Percentiles rank a stretch among this genome's conserved stretches.
Evolutionary conservation across 192 early-diverging fungal species (phyloP).

Genomic region (Gonapodya sp.): DNA sequence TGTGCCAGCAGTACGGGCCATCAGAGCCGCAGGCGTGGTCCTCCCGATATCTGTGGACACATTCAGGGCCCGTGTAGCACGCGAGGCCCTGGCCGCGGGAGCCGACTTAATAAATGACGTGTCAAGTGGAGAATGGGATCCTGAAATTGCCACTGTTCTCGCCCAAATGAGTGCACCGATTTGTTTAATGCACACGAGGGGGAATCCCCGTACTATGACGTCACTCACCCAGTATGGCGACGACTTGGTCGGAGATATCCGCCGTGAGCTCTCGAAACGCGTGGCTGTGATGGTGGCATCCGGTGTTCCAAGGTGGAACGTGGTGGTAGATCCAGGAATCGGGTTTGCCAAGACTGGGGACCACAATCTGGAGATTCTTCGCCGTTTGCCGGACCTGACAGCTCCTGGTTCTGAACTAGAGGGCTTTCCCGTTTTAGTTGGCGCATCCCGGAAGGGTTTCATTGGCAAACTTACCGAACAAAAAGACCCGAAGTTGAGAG

Average conservation of each 20-base stretch:
- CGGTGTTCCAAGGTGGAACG: conserved; percentile 91
- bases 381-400: conserved; percentile 48
- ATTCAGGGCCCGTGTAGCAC: conserved; percentile 74
- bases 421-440: conserved; percentile 82
- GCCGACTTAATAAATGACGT: conserved; percentile 95
- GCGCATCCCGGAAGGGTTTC: conserved; percentile 84
- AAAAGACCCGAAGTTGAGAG: conserved; percentile 56
- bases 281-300: conserved; percentile 60
- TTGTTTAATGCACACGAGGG: conserved; percentile 98
- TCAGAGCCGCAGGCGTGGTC: conserved; percentile 46
- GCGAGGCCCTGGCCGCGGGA: conserved; percentile 76
- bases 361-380: conserved; percentile 81
- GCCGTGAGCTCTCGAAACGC: conserved; percentile 51
- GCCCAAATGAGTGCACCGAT: conserved; percentile 72
- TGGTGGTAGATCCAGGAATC: conserved; percentile 92
- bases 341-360: conserved; percentile 89
- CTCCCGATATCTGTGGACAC: conserved; percentile 91
- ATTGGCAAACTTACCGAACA: conserved; percentile 67
- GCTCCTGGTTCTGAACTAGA: conserved; percentile 22
- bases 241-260: conserved; percentile 64
- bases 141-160: conserved; percentile 67
- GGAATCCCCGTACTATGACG: conserved; percentile 79
- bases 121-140: conserved; percentile 71
- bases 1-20: conserved; percentile 70
- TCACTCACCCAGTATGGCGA: conserved; percentile 62